Conservation (phyloP, 108 stramenopile species). For the Nitzschia putrida region DNA sequence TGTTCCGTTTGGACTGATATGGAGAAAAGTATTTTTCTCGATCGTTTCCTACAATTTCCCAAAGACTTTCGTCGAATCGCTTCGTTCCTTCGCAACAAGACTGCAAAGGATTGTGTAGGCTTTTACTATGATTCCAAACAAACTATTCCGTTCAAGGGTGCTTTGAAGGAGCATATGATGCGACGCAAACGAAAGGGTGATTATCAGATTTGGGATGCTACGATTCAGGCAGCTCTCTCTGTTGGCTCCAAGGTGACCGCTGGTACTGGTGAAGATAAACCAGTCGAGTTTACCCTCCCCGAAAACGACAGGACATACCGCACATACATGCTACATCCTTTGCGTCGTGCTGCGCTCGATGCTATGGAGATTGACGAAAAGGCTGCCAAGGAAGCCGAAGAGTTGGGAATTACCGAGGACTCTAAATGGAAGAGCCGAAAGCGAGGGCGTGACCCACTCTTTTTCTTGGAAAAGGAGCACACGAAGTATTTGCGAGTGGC, state of each 20-base stretch:
- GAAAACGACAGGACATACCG: constrained; percentile 52
- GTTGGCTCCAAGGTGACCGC: constrained; percentile 70
- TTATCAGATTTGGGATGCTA: constrained; percentile 76
- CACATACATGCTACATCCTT: constrained; percentile 68
- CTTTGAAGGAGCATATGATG: constrained; percentile 81
- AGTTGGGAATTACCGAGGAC: constrained; percentile 35
- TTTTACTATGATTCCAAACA: constrained; percentile 97
- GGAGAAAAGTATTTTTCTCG: constrained; percentile 97
- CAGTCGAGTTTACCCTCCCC: constrained; percentile 71
- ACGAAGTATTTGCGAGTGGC: constrained; percentile 53
- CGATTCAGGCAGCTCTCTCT: constrained; percentile 75
- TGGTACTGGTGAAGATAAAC: constrained; percentile 64
- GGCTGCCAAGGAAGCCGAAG: constrained; percentile 30
- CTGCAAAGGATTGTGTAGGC: constrained; percentile 84
- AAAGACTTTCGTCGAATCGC: constrained; percentile 96
- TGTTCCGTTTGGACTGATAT: constrained; percentile 91
- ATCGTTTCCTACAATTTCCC: constrained; percentile 95
- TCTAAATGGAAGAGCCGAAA: constrained; percentile 34
- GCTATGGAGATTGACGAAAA: constrained; percentile 45
- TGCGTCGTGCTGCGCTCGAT: constrained; percentile 63
- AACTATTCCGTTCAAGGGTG: constrained; percentile 79
- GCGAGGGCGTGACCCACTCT: constrained; percentile 42
- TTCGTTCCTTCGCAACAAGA: constrained; percentile 86
- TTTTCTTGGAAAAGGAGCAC: constrained; percentile 53
- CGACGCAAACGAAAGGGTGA: constrained; percentile 75